Evolutionary conservation across 495 filamentous ascomycete genomes (phyloP).

Genomic region (Hypoxylon lienhwacheense): DNA sequence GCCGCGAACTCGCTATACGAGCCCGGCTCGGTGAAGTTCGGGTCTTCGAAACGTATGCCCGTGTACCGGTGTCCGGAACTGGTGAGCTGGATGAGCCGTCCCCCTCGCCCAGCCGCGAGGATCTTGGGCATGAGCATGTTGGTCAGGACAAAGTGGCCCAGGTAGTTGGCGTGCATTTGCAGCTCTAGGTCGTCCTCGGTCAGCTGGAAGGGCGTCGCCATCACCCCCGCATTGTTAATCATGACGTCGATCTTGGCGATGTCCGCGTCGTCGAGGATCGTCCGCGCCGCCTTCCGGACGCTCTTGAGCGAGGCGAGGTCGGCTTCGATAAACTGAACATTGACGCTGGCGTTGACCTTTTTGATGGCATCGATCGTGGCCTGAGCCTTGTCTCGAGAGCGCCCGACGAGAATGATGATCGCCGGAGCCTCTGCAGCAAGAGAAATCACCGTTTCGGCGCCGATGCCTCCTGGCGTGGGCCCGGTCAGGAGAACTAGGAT

Average conservation of each 20-base stretch:
- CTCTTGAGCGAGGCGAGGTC: slow-evolving; percentile 51
- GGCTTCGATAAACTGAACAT: slow-evolving; percentile 48
- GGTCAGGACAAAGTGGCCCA: slow-evolving; percentile 62
- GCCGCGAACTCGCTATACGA: slow-evolving; percentile 48
- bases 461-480: slow-evolving; percentile 50
- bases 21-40: slow-evolving; percentile 46
- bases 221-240: slow-evolving; percentile 72
- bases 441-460: slow-evolving; percentile 49
- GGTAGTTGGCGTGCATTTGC: slow-evolving; percentile 61
- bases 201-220: slow-evolving; percentile 50
- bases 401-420: slow-evolving; percentile 48
- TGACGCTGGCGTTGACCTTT: slow-evolving; percentile 42
- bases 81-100: slow-evolving; percentile 44
- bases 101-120: slow-evolving; percentile 33
- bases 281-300: slow-evolving; percentile 54
- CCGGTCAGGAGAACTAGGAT: slow-evolving; percentile 54
- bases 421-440: slow-evolving; percentile 48
- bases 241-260: slow-evolving; percentile 63
- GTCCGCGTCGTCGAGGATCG: slow-evolving; percentile 46
- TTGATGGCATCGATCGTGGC: slow-evolving; percentile 47
- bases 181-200: slow-evolving; percentile 54
- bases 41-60: slow-evolving; percentile 54
- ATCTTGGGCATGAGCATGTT: slow-evolving; percentile 56
- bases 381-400: slow-evolving; percentile 43
- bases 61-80: slow-evolving; percentile 46